Base-by-base conservation (phyloP, 2,329 filamentous ascomycete genomes). In the Madurella fahalii region DNA sequence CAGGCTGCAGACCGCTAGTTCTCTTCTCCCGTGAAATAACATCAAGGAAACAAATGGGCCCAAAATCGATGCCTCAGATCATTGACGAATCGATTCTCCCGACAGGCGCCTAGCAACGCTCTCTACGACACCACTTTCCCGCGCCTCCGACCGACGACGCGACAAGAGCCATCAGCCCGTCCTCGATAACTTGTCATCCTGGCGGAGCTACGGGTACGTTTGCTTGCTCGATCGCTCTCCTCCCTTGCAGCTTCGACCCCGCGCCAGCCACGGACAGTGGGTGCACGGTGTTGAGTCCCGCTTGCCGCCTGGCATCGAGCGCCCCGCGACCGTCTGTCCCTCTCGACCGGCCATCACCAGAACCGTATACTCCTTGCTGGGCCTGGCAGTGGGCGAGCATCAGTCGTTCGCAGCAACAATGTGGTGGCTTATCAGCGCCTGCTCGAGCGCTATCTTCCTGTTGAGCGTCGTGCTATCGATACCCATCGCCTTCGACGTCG, bases 401-500 rank as follows among this genome's bases (percentile, higher is more conserved):
- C 48, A 47, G 37, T 49, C 56, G 47, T 42, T 44, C 53, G 42
- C 57, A 52, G 54, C 62, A 57, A 61, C 52, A 48, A 95, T 96
- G 89, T 91, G 87, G 79, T 82, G 79, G 87, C 79, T 93, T 72
- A 84, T 92, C 72, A 86, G 87, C 70, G 81, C 87, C 70, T 69
- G 92, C 64, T 90, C 90, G 68, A 90, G 90, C 74, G 79, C 86
- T 69, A 74, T 90, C 73, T 97, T 96, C 75, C 85, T 97, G 65
- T 81, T 92, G 73, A 89, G 89, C 74, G 91, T 96, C 71, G 85
- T 97, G 68, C 88, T 97, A 69, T 96, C 91, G 59, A 94, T 99
- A 69, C 94, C 94, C 58, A 86, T 99, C 69, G 90, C 93, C 67
- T 97, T 97, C 77, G 94, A 99, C 82, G 93, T 97, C 67, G 94